A percentile compares a stretch with the other conserved stretches of the same genome.
Evolutionary conservation across 345 rosid genomes (phyloP).

Genomic region (Heritiera fomes): DNA sequence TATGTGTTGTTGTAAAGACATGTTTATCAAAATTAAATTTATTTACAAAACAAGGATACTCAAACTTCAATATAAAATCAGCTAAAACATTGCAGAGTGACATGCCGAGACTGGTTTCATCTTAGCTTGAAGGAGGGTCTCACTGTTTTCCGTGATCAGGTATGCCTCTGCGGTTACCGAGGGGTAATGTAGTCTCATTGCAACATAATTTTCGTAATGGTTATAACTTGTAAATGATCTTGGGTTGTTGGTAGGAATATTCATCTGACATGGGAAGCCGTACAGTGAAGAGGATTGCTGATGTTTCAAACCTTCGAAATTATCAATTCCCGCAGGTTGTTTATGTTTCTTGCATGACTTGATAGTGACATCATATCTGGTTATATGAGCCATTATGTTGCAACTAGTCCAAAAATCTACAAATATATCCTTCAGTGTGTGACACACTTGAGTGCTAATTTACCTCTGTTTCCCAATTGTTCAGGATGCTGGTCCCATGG

Average conservation of each 20-base stretch:
- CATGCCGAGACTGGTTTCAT: conserved; percentile 99
- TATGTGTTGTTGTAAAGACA: neutral
- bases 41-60: neutral
- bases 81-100: conserved; percentile 63
- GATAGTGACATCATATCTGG: neutral
- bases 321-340: conserved; percentile 92
- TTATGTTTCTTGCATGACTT: conserved; percentile 17
- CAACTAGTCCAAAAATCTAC: neutral
- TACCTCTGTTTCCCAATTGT: conserved; percentile 13
- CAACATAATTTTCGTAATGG: neutral
- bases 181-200: conserved; percentile 8
- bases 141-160: conserved; percentile 98
- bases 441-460: neutral
- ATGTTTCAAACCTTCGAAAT: conserved; percentile 88
- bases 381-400: neutral
- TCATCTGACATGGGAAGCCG: conserved; percentile 99
- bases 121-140: conserved; percentile 99
- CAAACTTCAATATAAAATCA: conserved; percentile 10
- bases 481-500: conserved; percentile 99
- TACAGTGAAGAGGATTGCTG: conserved; percentile 90
- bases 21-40: neutral
- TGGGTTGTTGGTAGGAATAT: conserved; percentile 62
- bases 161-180: conserved; percentile 22
- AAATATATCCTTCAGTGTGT: neutral
- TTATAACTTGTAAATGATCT: neutral